Base-by-base conservation (phyloP, 768 basidiomycete species). In the Leccinum pellstonianum region DNA sequence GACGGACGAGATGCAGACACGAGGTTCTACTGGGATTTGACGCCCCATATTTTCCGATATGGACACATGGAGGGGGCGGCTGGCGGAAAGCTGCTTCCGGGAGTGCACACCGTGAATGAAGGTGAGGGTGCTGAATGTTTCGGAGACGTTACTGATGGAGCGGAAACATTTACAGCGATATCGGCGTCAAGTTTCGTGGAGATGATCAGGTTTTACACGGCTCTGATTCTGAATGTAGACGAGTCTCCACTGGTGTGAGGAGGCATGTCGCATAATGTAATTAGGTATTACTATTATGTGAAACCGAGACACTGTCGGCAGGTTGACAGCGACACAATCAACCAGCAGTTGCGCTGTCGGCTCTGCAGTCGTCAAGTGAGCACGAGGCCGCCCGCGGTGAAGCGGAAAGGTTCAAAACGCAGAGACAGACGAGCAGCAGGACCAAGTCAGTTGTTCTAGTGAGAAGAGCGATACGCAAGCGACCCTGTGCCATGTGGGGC, bases 101-200 rank as follows among this genome's bases (percentile, higher is more conserved):
- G 80, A 1, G 73, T 86, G n/a, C 90, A 91, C 70, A 88, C 88
- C 3, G 82, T 90, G 27, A 82, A 91, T 58, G 90, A 91, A 79
- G 79, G 87, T 86, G 66, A 67, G 82, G 67, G 12, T 11, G 8
- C 5, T 29, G 31, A 14, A 15, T 9, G 12, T 19, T 33, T 55
- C 3, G 54, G 35, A 37, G 23, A 29, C 9, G 5, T 38, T 3
- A n/a, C n/a, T 56, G 37, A 47, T 35, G 5, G 14, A 37, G 17
- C 15, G 57, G 15, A 37, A 27, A 10, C 3, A 5, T 29, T 21
- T 52, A 33, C 50, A 56, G 88, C 76, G 23, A 73, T 86, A 19
- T 64, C 73, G 10, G 78, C 77, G 1, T 80, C 83, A 59, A 72
- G 75, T 5, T 83, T 88, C 60, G 69, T 89, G 49, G 87, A 88